phyloP scores from a whole-genome alignment of 495 filamentous ascomycete genomes.

The Tetracladium setigerum region DNA sequence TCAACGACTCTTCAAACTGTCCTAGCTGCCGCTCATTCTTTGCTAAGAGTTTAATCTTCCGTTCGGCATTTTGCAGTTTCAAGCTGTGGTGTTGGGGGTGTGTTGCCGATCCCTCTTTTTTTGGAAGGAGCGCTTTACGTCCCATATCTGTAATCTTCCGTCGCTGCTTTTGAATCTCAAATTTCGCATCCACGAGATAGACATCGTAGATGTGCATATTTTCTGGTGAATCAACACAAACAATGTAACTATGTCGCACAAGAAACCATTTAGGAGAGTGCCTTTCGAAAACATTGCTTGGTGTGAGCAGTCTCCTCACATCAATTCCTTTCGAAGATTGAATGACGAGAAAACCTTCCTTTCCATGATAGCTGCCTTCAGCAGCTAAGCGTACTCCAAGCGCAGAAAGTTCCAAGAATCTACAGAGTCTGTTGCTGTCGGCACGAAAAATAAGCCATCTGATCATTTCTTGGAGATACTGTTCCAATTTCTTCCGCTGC shows the following conservation, averaged over 20 bases:
- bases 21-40: constrained; percentile 81
- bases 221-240: constrained; percentile 94
- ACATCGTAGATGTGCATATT: constrained; percentile 99
- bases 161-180: constrained; percentile 57
- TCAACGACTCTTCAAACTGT: constrained; percentile 90
- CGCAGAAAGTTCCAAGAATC: constrained; percentile 91
- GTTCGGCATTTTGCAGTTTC: constrained; percentile 76
- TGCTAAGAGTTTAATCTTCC: constrained; percentile 84
- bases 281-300: constrained; percentile 63
- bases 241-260: constrained; percentile 94
- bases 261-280: constrained; percentile 96
- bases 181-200: constrained; percentile 83
- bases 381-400: constrained; percentile 91
- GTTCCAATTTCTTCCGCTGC: constrained; percentile 80
- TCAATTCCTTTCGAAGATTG: constrained; percentile 87
- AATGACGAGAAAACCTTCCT: constrained; percentile 90
- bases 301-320: constrained; percentile 72
- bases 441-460: constrained; percentile 90
- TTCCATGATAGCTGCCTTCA: constrained; percentile 94
- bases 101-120: constrained; percentile 36
- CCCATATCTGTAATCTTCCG: constrained; percentile 54
- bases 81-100: constrained; percentile 78
- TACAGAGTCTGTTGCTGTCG: constrained; percentile 92
- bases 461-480: constrained; percentile 91
- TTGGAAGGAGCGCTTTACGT: constrained; percentile 42